Conservation (phyloP, 106 monocot genomes). For the Iris macrosiphon region DNA sequence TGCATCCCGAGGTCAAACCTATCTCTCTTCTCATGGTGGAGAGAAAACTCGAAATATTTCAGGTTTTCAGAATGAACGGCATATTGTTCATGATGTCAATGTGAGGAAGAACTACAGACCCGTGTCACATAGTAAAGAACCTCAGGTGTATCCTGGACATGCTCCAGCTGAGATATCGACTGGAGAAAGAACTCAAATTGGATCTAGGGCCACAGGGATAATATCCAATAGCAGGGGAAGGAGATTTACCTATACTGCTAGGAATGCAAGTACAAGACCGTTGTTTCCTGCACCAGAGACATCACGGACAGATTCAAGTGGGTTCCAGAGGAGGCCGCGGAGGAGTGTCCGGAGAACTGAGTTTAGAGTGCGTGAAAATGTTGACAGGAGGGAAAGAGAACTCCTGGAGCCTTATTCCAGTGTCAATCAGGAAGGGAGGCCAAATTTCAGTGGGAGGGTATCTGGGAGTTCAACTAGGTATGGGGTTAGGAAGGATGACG, state of each 20-base stretch:
- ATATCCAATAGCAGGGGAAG: constrained; percentile 41
- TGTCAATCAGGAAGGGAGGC: constrained; percentile 12
- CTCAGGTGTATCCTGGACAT: constrained; percentile 14
- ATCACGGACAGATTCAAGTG: constrained; percentile 28
- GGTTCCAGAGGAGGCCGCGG: constrained; percentile 38
- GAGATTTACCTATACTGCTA: constrained; percentile 45
- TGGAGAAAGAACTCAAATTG: constrained; percentile 22
- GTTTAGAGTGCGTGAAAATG: constrained; percentile 44
- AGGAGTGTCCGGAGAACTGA: constrained; percentile 48
- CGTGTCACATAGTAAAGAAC: constrained; percentile 19
- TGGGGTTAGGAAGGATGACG: constrained; percentile 21
- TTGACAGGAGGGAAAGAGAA: constrained; percentile 32
- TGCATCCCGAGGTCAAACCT: constrained; percentile 5
- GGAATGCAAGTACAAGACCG: constrained; percentile 27
- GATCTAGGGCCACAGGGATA: constrained; percentile 24
- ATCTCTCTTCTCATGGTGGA: constrained; percentile 4
- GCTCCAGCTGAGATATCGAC: constrained; percentile 11
- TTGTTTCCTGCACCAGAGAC: constrained; percentile 22
- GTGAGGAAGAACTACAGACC: constrained; percentile 23
- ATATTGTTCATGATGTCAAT: constrained; percentile 12
- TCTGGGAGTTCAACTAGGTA: constrained; percentile 17
- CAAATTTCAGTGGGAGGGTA: constrained; percentile 10
- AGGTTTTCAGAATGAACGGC: constrained; percentile 11
- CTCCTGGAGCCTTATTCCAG: constrained; percentile 16
- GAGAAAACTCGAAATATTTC: constrained; percentile 9